Conservation (phyloP, 2,329 filamentous ascomycete genomes). For the Kalaharituber pfeilii region DNA sequence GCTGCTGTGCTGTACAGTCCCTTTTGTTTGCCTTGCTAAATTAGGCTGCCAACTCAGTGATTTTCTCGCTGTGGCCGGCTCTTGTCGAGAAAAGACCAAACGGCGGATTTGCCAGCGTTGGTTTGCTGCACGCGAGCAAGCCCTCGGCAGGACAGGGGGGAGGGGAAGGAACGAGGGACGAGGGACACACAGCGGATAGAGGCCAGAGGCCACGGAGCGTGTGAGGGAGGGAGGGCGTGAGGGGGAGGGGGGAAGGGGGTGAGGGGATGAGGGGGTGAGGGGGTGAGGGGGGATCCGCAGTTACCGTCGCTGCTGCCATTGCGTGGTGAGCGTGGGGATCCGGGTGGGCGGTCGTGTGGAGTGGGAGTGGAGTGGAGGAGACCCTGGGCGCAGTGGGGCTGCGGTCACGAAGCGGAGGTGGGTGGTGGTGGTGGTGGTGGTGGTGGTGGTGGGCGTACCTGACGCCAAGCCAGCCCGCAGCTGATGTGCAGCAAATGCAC, state of each 20-base stretch:
- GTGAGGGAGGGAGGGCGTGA: too few relatives aligned
- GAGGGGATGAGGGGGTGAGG: background rate
- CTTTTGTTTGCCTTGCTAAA: slow-evolving; percentile 2
- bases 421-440: too few relatives aligned
- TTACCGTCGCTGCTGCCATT: background rate
- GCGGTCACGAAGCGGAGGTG: too few relatives aligned
- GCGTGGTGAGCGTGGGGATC: background rate
- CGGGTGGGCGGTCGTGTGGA: too few relatives aligned
- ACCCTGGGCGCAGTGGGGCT: too few relatives aligned
- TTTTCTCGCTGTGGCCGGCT: background rate
- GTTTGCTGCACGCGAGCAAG: background rate
- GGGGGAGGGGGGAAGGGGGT: background rate
- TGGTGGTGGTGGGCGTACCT: too few relatives aligned
- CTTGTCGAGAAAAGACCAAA: background rate
- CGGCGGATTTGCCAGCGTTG: background rate
- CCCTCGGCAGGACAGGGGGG: background rate
- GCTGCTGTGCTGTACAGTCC: background rate
- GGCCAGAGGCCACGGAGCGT: background rate
- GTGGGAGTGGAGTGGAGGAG: too few relatives aligned
- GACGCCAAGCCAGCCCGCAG: background rate
- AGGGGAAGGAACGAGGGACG: background rate
- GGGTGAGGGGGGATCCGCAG: background rate
- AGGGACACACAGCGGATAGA: background rate
- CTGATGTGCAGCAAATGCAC: background rate
- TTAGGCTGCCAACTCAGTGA: slow-evolving; percentile 1